A percentile compares a stretch with the other conserved stretches of the same genome.
Evolutionary conservation across 257 asterid species (phyloP).

Genomic region (Henckelia pumila): DNA sequence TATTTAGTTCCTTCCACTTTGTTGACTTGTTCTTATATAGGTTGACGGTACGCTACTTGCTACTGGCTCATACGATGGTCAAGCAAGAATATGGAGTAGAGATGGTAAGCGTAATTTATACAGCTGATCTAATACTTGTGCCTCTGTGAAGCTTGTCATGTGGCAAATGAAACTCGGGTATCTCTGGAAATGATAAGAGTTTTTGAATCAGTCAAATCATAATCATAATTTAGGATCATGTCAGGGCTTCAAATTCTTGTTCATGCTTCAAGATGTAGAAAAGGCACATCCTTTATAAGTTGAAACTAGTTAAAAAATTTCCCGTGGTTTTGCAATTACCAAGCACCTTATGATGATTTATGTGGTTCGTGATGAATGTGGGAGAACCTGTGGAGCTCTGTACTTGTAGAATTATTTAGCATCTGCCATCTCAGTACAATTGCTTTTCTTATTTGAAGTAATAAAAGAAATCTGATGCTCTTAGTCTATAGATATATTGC

Average conservation of each 20-base stretch:
- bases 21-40: slow-evolving; percentile 37
- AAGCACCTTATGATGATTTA: background rate
- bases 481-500: background rate
- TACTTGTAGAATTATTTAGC: background rate
- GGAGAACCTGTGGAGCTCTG: background rate
- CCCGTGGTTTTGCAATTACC: background rate
- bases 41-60: slow-evolving; percentile 92
- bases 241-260: slow-evolving; percentile 17
- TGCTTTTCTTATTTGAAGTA: background rate
- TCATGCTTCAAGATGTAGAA: slow-evolving; percentile 9
- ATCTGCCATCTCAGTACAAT: background rate
- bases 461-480: background rate
- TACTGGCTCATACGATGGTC: slow-evolving; percentile 98
- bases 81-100: slow-evolving; percentile 94
- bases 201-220: background rate
- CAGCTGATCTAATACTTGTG: slow-evolving; percentile 17
- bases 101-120: slow-evolving; percentile 58
- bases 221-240: slow-evolving; percentile 6
- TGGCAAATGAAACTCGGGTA: background rate
- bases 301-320: background rate
- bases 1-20: slow-evolving; percentile 14
- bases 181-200: slow-evolving; percentile 18
- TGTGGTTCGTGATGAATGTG: slow-evolving; percentile 3
- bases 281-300: background rate
- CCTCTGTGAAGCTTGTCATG: slow-evolving; percentile 12